Evolutionary conservation across 805 yeast genomes (phyloP).

Genomic region (Candida nemodendra): DNA sequence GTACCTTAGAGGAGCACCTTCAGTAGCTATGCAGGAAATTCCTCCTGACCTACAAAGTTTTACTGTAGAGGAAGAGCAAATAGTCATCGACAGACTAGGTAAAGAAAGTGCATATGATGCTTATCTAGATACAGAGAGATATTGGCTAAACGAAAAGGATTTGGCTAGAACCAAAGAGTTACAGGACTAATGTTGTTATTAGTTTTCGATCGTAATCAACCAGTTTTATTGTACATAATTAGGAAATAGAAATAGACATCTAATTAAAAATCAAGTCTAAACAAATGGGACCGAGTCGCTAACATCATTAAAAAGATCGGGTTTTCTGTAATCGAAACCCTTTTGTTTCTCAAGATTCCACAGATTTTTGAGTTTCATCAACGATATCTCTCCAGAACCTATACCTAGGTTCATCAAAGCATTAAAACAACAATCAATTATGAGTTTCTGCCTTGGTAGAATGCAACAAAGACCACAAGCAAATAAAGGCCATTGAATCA

Average conservation of each 20-base stretch:
- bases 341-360: constrained; percentile 28
- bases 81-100: constrained; percentile 34
- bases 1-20: constrained; percentile 85
- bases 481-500: constrained; percentile 36
- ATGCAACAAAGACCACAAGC: constrained; percentile 32
- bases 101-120: constrained; percentile 36
- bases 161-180: constrained; percentile 36
- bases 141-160: constrained; percentile 39
- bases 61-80: constrained; percentile 44
- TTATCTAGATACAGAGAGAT: constrained; percentile 35
- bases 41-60: constrained; percentile 63
- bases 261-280: too few species aligned
- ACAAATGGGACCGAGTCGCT: constrained; percentile 35
- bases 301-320: constrained; percentile 26
- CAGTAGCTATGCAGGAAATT: constrained; percentile 86
- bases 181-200: constrained; percentile 15
- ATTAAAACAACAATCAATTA: constrained; percentile 32
- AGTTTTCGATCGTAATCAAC: constrained; percentile 11
- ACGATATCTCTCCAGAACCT: constrained; percentile 32
- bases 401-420: constrained; percentile 31
- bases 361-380: constrained; percentile 24
- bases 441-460: constrained; percentile 25
- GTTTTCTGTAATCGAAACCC: constrained; percentile 18
- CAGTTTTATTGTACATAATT: neutral
- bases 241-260: too few species aligned